These are phyloP conservation scores for Stephania japonica DNA, from an alignment of 164 flowering plant species.

Conservation along the genomic window DNA sequence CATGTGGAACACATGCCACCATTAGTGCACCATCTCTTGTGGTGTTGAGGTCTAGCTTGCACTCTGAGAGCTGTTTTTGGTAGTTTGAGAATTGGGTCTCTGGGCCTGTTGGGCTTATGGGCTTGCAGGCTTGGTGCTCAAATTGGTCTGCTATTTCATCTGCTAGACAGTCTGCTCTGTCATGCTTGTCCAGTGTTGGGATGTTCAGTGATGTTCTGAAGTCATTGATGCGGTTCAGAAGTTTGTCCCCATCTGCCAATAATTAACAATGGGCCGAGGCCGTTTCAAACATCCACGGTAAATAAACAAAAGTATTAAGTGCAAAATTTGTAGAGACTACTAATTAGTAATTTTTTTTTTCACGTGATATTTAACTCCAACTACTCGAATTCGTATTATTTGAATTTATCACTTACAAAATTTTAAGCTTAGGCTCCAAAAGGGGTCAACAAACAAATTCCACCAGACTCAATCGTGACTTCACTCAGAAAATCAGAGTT, in stretches of 20 bases:
- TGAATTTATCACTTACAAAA: too few relatives aligned
- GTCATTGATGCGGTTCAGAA: constrained; percentile 54
- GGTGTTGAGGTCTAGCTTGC: constrained; percentile 46
- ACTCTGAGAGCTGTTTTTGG: constrained; percentile 39
- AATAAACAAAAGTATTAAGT: too few relatives aligned
- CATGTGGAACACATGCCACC: constrained; percentile 64
- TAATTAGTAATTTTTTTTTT: too few relatives aligned
- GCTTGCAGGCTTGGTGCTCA: constrained; percentile 40
- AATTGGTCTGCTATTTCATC: constrained; percentile 52
- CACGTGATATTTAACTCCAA: too few relatives aligned
- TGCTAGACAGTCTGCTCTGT: constrained; percentile 76
- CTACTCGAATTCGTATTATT: too few relatives aligned
- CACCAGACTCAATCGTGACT: too few relatives aligned
- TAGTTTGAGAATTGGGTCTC: constrained; percentile 33
- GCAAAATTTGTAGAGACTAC: too few relatives aligned
- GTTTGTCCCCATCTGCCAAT: constrained; percentile 49
- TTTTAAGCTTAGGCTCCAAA: too few relatives aligned
- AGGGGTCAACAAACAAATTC: too few relatives aligned
- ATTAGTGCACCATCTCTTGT: constrained; percentile 50
- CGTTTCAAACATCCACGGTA: too few relatives aligned
- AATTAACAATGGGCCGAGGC: too few relatives aligned
- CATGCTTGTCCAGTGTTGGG: constrained; percentile 38
- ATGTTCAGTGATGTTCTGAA: constrained; percentile 44
- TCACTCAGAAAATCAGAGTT: too few relatives aligned
- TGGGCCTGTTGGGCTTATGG: constrained; percentile 21